phyloP scores from a whole-genome alignment of 1,284 basidiomycete genomes.

The Cryptococcus jaspeensis region DNA sequence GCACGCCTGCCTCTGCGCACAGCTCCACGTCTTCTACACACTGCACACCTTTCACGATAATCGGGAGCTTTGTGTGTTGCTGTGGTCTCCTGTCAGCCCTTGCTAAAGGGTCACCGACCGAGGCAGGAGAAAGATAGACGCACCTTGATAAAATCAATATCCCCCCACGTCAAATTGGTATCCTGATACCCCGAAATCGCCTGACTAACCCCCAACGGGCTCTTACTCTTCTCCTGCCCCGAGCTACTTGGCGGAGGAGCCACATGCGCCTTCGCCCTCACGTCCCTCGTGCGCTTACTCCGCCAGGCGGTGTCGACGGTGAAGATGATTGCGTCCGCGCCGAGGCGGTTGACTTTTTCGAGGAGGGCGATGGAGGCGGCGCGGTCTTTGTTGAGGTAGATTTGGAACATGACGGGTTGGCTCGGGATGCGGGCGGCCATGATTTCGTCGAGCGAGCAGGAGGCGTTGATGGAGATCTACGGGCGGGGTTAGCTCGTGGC shows the following conservation, averaged over 20 bases:
- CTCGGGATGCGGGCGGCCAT: constrained; percentile 49
- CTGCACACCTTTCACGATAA: constrained; percentile 57
- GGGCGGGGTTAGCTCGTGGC: neutral
- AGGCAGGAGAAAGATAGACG: constrained; percentile 9
- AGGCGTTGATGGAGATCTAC: constrained; percentile 51
- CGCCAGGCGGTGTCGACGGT: constrained; percentile 87
- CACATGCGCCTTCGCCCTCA: constrained; percentile 45
- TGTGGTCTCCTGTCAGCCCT: constrained; percentile 6
- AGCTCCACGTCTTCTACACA: constrained; percentile 57
- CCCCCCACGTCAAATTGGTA: constrained; percentile 52
- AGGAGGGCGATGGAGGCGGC: constrained; percentile 54
- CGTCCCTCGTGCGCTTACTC: constrained; percentile 83
- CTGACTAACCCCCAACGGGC: constrained; percentile 49
- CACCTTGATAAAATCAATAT: constrained; percentile 50
- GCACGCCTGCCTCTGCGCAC: constrained; percentile 55
- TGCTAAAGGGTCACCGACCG: neutral
- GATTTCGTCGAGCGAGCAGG: constrained; percentile 57
- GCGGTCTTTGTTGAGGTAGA: constrained; percentile 60
- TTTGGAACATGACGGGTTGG: constrained; percentile 53
- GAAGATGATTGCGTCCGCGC: constrained; percentile 71
- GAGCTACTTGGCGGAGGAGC: constrained; percentile 15
- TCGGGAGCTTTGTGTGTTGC: constrained; percentile 52
- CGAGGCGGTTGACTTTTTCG: constrained; percentile 53
- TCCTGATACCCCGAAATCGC: constrained; percentile 57
- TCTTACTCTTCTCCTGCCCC: constrained; percentile 9